Evolutionary conservation across 495 filamentous ascomycete species (phyloP).

Genomic region (Penicillium desertorum): DNA sequence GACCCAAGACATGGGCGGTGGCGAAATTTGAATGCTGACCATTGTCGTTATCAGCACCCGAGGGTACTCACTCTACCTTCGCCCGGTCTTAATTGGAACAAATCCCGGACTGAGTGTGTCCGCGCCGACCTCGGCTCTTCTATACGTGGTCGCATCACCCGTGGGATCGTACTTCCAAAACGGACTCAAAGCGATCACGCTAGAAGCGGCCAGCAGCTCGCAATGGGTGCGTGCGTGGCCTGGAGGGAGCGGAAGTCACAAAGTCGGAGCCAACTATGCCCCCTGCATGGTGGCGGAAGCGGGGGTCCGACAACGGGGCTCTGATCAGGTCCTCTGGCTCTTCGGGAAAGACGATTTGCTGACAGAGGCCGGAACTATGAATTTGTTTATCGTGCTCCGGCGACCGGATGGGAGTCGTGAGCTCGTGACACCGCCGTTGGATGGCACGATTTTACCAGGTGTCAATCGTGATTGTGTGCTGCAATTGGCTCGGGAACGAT

Average conservation of each 20-base stretch:
- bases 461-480: conserved; percentile 80
- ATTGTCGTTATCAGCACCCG: conserved; percentile 3
- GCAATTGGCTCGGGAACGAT: conserved; percentile 66
- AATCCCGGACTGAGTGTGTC: conserved; percentile 70
- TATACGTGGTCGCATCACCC: conserved; percentile 61
- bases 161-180: conserved; percentile 10
- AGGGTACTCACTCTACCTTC: conserved; percentile 54
- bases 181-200: conserved; percentile 13
- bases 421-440: conserved; percentile 76
- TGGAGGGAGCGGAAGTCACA: conserved; percentile 25
- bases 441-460: conserved; percentile 82
- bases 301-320: conserved; percentile 19
- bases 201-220: conserved; percentile 8
- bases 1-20: neutral
- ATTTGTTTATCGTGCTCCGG: conserved; percentile 66
- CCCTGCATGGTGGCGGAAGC: conserved; percentile 22
- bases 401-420: conserved; percentile 67
- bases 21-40: conserved; percentile 1
- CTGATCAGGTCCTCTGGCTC: conserved; percentile 32
- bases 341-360: conserved; percentile 67
- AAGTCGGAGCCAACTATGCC: conserved; percentile 34
- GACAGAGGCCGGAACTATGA: conserved; percentile 90
- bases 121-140: conserved; percentile 65
- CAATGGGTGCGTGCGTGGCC: conserved; percentile 27
- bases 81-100: conserved; percentile 75